These are phyloP conservation scores for Mycena indigotica DNA, from an alignment of 768 basidiomycete species.

Conservation along the genomic window DNA sequence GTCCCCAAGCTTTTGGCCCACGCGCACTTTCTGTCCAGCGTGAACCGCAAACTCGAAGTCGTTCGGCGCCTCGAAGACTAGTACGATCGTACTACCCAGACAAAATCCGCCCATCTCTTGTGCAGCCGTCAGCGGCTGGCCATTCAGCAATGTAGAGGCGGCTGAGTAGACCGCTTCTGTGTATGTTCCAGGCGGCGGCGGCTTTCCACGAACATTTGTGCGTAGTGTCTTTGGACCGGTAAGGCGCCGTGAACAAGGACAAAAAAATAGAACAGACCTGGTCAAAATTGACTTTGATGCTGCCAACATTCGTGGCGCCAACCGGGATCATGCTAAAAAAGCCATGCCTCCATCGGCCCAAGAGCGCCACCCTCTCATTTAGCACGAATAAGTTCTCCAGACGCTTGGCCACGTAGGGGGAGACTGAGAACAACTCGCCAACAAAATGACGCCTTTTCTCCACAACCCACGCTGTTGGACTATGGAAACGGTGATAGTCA, in stretches of 20 bases:
- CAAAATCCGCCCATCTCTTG: conserved; percentile 99
- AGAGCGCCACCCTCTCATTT: conserved; percentile 95
- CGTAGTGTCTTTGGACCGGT: conserved; percentile 65
- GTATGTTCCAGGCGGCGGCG: conserved; percentile 82
- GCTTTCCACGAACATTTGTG: conserved; percentile 79
- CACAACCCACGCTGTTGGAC: conserved; percentile 95
- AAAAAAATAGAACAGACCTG: conserved; percentile 37
- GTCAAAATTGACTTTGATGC: conserved; percentile 96
- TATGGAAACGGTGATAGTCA: conserved; percentile 98
- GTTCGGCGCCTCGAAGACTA: conserved; percentile 93
- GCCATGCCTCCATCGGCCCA: conserved; percentile 93
- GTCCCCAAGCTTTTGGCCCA: conserved; percentile 82
- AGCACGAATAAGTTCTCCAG: conserved; percentile 92
- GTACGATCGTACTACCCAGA: conserved; percentile 92
- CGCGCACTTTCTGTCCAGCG: conserved; percentile 82
- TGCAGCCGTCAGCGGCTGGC: conserved; percentile 83
- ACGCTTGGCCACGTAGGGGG: conserved; percentile 92
- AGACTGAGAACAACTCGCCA: conserved; percentile 94
- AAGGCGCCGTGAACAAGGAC: not conserved
- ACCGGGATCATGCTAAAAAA: conserved; percentile 98
- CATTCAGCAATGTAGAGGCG: conserved; percentile 80
- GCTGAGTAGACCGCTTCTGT: conserved; percentile 88
- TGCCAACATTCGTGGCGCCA: conserved; percentile 97
- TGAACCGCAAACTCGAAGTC: conserved; percentile 77
- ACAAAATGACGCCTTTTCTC: conserved; percentile 94